Percentiles rank a stretch among this genome's conserved stretches.
These are phyloP conservation scores for Dryas drummondii DNA, from an alignment of 306 rosid genomes.

Conservation along the genomic window DNA sequence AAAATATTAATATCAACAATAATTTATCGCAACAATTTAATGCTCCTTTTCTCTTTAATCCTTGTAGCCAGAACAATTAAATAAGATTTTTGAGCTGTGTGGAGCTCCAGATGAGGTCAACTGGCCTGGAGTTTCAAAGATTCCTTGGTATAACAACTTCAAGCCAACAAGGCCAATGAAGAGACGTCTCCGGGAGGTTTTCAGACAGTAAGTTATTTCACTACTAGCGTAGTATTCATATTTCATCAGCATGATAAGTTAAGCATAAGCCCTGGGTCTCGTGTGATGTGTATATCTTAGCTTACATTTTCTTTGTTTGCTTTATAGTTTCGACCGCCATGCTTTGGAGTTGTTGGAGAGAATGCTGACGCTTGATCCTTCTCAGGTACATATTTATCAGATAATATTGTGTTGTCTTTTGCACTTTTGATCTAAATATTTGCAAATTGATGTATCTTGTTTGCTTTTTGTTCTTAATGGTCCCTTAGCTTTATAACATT, in stretches of 20 bases:
- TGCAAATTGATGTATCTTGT: background rate
- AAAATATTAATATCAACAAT: background rate
- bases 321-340: conserved; percentile 49
- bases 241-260: background rate
- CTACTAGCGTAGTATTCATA: background rate
- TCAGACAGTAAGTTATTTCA: conserved; percentile 46
- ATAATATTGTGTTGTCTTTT: background rate
- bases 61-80: conserved; percentile 50
- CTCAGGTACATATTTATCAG: conserved; percentile 38
- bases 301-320: conserved; percentile 7
- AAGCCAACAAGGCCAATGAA: conserved; percentile 52
- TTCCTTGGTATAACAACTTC: conserved; percentile 58
- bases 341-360: conserved; percentile 52
- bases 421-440: background rate
- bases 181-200: conserved; percentile 48
- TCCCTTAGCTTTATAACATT: background rate
- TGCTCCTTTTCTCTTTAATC: background rate
- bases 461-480: background rate
- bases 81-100: conserved; percentile 53
- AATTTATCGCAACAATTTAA: background rate
- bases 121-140: conserved; percentile 59
- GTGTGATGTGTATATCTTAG: conserved; percentile 1
- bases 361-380: conserved; percentile 52
- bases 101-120: conserved; percentile 55
- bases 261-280: background rate